Base-by-base conservation (phyloP, 2,329 filamentous ascomycete genomes). In the Cordyceps javanica region DNA sequence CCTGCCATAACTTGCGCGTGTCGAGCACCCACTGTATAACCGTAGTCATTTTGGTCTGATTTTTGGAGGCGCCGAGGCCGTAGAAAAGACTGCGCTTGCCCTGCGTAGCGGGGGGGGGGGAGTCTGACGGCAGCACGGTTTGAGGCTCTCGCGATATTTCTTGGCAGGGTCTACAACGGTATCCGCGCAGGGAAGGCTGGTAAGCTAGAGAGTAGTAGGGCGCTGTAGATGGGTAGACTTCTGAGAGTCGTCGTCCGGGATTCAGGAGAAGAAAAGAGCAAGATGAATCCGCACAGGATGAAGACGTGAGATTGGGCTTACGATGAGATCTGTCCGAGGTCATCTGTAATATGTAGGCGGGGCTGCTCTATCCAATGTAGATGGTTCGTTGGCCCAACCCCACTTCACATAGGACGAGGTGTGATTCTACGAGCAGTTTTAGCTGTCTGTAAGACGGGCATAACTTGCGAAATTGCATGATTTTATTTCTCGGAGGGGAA, bases 11-110 rank as follows among this genome's bases (percentile, higher is more conserved):
- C 3, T 68, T 62, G 38, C 83, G 75, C 3, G 84, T 87, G 69
- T 87, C 83, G 38, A 87, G 70, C 57, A 85, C 72, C 81, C 83
- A 87, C 70, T 85, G 82, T 59, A 84, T 72, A 52, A 85, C 71
- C 1, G 19, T 26, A 21, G 23, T 44, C 57, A 58, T 58, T 25
- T 36, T 45, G 1, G 2, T 16, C 53, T 41, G 19, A n/a, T 2
- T 6, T 55, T 19, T 36, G 7, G 38, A n/a, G n/a, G 19, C 10
- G 34, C 3, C n/a, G 5, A 19, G 16, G 16, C 6, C 21, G n/a
- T 16, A 41, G 38, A n/a, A n/a, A n/a, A n/a, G n/a, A n/a, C n/a
- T n/a, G n/a, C n/a, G n/a, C n/a, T n/a, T n/a, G n/a, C n/a, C n/a
- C n/a, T n/a, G n/a, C n/a, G n/a, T n/a, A n/a, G n/a, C n/a, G n/a